Evolutionary conservation across 2,329 filamentous ascomycete genomes (phyloP), one percentile per base, ranked within the genome.

Genomic region (Fusarium beomiforme): DNA sequence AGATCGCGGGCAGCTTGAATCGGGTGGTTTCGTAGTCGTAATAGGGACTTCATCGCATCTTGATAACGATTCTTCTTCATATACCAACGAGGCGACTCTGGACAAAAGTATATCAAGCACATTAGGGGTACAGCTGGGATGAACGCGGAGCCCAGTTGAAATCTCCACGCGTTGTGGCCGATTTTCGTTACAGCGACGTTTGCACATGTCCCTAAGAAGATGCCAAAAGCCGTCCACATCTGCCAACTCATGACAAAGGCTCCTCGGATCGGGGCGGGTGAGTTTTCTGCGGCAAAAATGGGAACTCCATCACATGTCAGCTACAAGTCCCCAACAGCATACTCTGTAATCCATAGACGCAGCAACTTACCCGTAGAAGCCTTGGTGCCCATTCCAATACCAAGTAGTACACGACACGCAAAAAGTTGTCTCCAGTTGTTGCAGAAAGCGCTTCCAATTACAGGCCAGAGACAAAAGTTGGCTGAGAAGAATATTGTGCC

Each of bases 241-340:
- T 95, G 82, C 92, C 93, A 95, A 69, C 90, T 90, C 92, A 95
- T 95, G 69, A 95, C 92, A 21, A 96, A 84, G 11, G 91, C 92
- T 70, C 92, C 92, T 77, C 92, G 88, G 59, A 94, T 90, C 3
- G 85, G 79, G 3, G 91, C 89, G 0, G 92, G 92, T 0, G 90
- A 88, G 61, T 89, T 92, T 79, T 95, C 92, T 4, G 92, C 92
- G 0, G 91, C 90, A 74, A 93, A 95, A 31, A 95, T 90, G 1
- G 93, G 92, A 3, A 93, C 91, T 50, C 85, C 88, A 3, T 3
- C 46, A 34, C 6, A 84, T 84, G 54, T 78, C 31, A 77, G 66
- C 53, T 49, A 16, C 21, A 17, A 11, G 11, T 21, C 10, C 17
- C 31, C 6, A 33, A 12, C n/a, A 12, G 16, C 13, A 24, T 33